phyloP scores from a whole-genome alignment of 192 early-diverging fungal genomes.

The Dissophora globulifera region DNA sequence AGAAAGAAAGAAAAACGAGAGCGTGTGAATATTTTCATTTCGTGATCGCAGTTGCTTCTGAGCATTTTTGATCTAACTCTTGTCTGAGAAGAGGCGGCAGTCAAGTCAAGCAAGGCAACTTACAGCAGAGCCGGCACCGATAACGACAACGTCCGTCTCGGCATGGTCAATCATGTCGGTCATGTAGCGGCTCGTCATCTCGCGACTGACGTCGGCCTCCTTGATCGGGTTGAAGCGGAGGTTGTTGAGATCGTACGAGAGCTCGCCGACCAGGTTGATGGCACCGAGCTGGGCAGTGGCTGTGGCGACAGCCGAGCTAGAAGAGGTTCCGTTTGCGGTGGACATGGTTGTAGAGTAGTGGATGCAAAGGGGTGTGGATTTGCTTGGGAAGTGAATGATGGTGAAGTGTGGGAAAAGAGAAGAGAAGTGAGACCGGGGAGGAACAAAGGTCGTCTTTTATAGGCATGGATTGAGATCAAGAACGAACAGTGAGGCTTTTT shows the following conservation, averaged over 20 bases:
- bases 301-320: slow-evolving; percentile 25
- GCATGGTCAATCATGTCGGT: slow-evolving; percentile 71
- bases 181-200: slow-evolving; percentile 76
- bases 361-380: no score
- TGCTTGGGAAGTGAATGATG: no score
- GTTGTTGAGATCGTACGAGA: slow-evolving; percentile 50
- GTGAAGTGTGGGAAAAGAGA: no score
- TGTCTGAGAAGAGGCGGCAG: background rate
- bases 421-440: no score
- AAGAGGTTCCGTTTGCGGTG: slow-evolving; percentile 9
- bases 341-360: slow-evolving; percentile 25
- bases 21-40: background rate
- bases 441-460: no score
- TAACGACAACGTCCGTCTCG: slow-evolving; percentile 76
- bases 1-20: background rate
- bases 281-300: slow-evolving; percentile 38
- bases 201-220: slow-evolving; percentile 70
- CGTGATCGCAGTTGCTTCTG: background rate
- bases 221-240: slow-evolving; percentile 68
- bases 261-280: slow-evolving; percentile 48
- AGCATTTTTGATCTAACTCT: background rate
- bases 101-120: slow-evolving; percentile 10
- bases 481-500: no score
- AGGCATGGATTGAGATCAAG: no score
- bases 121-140: slow-evolving; percentile 76